Base-by-base conservation (phyloP, 352 stramenopile species). In the Phytophthora brassicae region DNA sequence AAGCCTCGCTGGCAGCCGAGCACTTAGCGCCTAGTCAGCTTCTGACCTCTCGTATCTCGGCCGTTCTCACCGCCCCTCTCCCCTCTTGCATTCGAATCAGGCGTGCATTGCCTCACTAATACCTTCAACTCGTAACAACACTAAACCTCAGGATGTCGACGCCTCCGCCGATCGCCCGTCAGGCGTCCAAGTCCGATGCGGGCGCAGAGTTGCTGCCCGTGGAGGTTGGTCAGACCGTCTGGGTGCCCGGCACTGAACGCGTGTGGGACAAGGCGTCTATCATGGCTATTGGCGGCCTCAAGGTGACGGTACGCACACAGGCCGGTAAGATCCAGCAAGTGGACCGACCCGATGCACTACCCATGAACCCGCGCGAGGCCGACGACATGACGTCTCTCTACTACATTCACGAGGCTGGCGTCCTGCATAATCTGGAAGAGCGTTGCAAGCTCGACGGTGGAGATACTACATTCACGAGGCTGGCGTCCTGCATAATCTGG, bases 331-430 rank as follows among this genome's bases (percentile, higher is more conserved):
- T 95, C 46, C 81, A 92, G 73, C 86, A 94, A 55, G 86, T 95
- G 20, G 85, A 95, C 56, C 86, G 86, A 43, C 63, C 70, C 4
- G 72, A 90, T 31, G 80, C 85, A 29, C 64, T 93, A 43, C 86
- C 86, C 38, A 70, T 74, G 44, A 95, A 95, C 66, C 86, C 86
- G 35, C 87, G 87, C 59, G 85, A 94, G 63, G 81, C 81, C 4
- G 85, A 94, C 70, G 91, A 97, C 62, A 97, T 99, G 91, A 97
- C 92, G 16, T 89, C 96, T 67, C 82, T 99, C 6, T 92, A 94
- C 57, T 91, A 98, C 71, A 95, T 98, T 63, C 90, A 98, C 81
- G 92, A 98, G 56, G 82, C 96, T 1, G 89, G 92, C 20, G 95
- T 99, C 61, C 68, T 98, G 39, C 96, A 98, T 71, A 98, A 98